Evolutionary conservation across 164 flowering plant species (phyloP), one percentile per base, ranked within the genome.

Genomic region (Hamamelis virginiana): DNA sequence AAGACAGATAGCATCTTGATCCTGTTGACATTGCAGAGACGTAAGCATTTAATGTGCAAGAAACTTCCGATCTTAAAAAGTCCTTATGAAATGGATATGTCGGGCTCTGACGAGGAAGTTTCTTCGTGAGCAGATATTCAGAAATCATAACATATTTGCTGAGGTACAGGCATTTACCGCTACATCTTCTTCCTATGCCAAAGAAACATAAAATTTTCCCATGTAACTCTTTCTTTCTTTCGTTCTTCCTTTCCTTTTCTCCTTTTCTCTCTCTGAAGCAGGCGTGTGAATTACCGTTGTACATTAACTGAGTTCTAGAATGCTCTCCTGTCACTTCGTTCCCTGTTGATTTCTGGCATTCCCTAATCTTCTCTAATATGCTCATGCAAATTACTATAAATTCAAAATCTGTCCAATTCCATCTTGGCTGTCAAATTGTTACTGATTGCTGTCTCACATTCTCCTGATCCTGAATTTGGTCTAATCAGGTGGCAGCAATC

Each of bases 41-140:
- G 97, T 55, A 95, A 91, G 77, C 91, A 92, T 75, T 80, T 95
- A 80, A 92, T 95, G 98, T 73, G 84, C 80, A 92, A 92, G 76
- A 80, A 73, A 16, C 89, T 92, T 75, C 81, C 87, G 13, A 69
- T 51, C n/a, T 23, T 70, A 59, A 63, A 70, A 58, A 66, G 8
- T 57, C 73, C 61, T 62, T 63, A 77, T 43, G 82, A 75, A 26
- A 22, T 48, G 45, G 85, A 75, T 72, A 27, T 61, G 22, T 66
- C 66, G 12, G 66, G 21, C 33, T 70, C 76, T 59, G 66, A 76
- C 15, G 76, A 55, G 66, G 73, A 81, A 71, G 59, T 26, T 26
- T 19, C 72, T 65, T 71, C 75, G 67, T 67, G 61, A 72, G 50
- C 55, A 21, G 58, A 67, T 63, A 33, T 51, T 58, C 38, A 18